Evolutionary conservation across 2,329 filamentous ascomycete genomes (phyloP).

Genomic region (Ophiostoma himal-ulmi): DNA sequence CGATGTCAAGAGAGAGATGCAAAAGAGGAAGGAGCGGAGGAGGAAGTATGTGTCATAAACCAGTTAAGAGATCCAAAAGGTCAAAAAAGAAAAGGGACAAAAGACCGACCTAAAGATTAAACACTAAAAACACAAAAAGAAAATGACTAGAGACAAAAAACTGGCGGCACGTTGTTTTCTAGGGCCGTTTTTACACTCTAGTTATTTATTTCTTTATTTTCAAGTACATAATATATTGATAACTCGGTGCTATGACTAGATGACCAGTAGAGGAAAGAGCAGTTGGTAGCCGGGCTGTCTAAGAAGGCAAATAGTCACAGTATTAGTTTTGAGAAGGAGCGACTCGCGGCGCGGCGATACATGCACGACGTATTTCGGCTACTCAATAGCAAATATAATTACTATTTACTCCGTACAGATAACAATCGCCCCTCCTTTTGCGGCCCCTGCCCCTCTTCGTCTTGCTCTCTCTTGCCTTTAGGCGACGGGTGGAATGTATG

Average conservation of each 20-base stretch:
- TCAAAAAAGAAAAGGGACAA: constrained; percentile 4
- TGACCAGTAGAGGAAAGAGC: constrained; percentile 1
- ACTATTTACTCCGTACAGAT: constrained; percentile 5
- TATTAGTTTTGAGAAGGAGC: background rate
- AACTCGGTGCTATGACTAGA: constrained; percentile 15
- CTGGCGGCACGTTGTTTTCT: constrained; percentile 21
- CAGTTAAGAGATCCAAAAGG: background rate
- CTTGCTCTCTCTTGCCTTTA: background rate
- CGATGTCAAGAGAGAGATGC: constrained; percentile 14
- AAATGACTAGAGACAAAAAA: constrained; percentile 1
- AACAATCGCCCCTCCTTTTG: constrained; percentile 14
- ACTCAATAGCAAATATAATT: background rate
- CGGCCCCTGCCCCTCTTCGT: constrained; percentile 17
- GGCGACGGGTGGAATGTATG: background rate
- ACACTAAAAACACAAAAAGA: background rate
- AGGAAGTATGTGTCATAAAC: constrained; percentile 8
- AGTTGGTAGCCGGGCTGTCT: background rate
- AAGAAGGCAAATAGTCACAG: background rate
- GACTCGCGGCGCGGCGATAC: background rate
- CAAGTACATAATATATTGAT: constrained; percentile 9
- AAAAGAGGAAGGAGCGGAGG: background rate
- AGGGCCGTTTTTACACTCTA: constrained; percentile 19
- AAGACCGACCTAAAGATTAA: constrained; percentile 11
- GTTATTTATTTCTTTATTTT: constrained; percentile 12
- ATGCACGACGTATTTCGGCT: background rate